phyloP scores from a whole-genome alignment of 345 rosid species.

The Pistacia integerrima region DNA sequence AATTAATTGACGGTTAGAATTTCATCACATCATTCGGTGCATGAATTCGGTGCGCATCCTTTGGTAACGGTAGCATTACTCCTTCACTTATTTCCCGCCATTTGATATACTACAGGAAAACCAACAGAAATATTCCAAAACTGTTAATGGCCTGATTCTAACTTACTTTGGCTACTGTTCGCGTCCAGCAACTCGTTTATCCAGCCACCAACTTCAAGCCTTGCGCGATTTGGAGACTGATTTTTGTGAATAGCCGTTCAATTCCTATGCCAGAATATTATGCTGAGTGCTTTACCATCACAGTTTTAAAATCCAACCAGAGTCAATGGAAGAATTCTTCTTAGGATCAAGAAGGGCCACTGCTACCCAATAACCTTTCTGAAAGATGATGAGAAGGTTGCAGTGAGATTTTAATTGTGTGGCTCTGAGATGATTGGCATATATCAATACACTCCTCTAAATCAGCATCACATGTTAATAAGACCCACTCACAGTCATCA shows the following conservation, averaged over 20 bases:
- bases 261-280: neutral
- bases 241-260: neutral
- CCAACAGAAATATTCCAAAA: neutral
- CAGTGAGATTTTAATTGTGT: constrained; percentile 65
- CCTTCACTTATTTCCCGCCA: neutral
- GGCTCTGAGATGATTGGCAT: constrained; percentile 47
- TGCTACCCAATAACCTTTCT: constrained; percentile 43
- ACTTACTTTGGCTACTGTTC: neutral
- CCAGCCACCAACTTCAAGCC: neutral
- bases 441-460: constrained; percentile 80
- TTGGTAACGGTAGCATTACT: no score
- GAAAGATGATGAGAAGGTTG: constrained; percentile 49
- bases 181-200: no score
- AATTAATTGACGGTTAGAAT: no score
- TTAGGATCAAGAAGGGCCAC: constrained; percentile 33
- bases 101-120: neutral
- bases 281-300: neutral
- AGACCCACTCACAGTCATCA: constrained; percentile 93
- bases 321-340: neutral
- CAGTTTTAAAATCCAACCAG: neutral
- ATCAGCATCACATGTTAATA: constrained; percentile 87
- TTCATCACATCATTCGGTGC: no score
- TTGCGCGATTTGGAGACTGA: neutral
- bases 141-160: no score
- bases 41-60: no score